These are phyloP conservation scores for Sorghum bicolor DNA, from an alignment of 176 grass and related monocot species.

Conservation along the genomic window DNA sequence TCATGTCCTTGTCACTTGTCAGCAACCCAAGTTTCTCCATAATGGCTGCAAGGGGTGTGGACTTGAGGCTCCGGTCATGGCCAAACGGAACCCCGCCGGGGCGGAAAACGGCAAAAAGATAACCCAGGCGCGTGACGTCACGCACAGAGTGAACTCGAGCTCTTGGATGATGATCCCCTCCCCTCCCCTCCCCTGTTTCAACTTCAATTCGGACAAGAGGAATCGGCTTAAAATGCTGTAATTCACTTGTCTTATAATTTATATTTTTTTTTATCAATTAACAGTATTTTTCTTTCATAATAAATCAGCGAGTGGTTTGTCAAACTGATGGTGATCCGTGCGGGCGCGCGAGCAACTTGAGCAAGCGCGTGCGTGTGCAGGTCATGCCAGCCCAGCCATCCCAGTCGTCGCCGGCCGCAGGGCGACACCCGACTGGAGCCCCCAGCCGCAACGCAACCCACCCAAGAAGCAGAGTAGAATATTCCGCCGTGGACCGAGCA, in stretches of 20 bases:
- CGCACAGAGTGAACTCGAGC: background rate
- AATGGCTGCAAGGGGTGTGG: background rate
- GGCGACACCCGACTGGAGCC: background rate
- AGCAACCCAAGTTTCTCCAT: background rate
- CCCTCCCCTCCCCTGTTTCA: accelerated
- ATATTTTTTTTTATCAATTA: too few species aligned
- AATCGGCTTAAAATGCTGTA: background rate
- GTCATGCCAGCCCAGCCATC: background rate
- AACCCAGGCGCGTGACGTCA: too few species aligned
- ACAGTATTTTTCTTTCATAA: too few species aligned
- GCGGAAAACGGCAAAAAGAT: background rate
- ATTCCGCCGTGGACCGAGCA: background rate
- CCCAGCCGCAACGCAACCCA: background rate
- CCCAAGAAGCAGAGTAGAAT: background rate
- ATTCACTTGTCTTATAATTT: too few species aligned
- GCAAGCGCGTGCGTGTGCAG: background rate
- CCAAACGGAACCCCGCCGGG: too few species aligned
- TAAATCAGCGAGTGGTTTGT: background rate
- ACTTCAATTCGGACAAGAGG: background rate
- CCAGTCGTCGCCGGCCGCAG: background rate
- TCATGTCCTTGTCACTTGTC: background rate
- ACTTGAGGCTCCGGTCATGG: background rate
- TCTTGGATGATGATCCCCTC: background rate
- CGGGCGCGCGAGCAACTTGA: background rate
- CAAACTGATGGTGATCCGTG: background rate